These are phyloP conservation scores for Polychaeton citri DNA, from an alignment of 2,329 filamentous ascomycete species.

Conservation along the genomic window DNA sequence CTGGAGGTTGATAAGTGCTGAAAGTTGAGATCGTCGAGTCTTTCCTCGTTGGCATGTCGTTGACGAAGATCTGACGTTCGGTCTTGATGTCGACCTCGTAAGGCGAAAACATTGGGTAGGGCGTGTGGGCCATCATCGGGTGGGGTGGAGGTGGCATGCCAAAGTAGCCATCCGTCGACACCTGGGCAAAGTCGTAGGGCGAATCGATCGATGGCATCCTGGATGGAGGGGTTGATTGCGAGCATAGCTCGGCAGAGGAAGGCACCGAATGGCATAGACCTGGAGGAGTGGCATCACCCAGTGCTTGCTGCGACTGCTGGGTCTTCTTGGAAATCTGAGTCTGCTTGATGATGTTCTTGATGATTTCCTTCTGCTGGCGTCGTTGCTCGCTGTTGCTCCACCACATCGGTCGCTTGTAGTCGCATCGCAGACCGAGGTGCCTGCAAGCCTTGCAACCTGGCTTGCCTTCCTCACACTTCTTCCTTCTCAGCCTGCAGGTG, in stretches of 20 bases:
- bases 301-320: slow-evolving; percentile 21
- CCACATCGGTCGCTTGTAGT: slow-evolving; percentile 95
- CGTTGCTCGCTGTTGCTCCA: slow-evolving; percentile 89
- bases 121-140: slow-evolving; percentile 9
- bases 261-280: slow-evolving; percentile 67
- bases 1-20: slow-evolving; percentile 74
- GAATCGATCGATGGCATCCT: slow-evolving; percentile 71
- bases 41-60: slow-evolving; percentile 70
- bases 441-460: slow-evolving; percentile 51
- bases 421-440: slow-evolving; percentile 70
- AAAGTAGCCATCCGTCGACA: slow-evolving; percentile 42
- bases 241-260: slow-evolving; percentile 54
- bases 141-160: slow-evolving; percentile 43
- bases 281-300: slow-evolving; percentile 51
- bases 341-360: slow-evolving; percentile 95
- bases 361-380: slow-evolving; percentile 77
- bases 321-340: slow-evolving; percentile 89
- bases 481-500: slow-evolving; percentile 53
- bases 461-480: slow-evolving; percentile 58
- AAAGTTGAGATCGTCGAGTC: slow-evolving; percentile 88
- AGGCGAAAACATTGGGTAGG: slow-evolving; percentile 52
- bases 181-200: slow-evolving; percentile 57
- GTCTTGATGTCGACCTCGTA: slow-evolving; percentile 96
- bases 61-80: slow-evolving; percentile 84
- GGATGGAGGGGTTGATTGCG: slow-evolving; percentile 58